Evolutionary conservation across 495 filamentous ascomycete genomes (phyloP), one percentile per base, ranked within the genome.

Genomic region (Clohesyomyces aquaticus): DNA sequence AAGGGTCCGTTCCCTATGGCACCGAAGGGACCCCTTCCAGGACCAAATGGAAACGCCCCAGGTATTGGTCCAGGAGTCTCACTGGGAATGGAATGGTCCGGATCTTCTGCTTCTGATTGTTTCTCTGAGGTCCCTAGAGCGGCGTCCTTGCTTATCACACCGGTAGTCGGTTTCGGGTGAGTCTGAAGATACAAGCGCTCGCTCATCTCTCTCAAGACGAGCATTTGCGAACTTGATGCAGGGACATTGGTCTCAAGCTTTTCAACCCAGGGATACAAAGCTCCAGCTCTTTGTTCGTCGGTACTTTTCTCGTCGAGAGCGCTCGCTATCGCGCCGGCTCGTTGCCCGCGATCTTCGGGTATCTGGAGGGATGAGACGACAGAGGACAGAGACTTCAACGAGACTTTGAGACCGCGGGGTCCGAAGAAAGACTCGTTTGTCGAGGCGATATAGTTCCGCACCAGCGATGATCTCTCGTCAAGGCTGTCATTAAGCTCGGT

Each of bases 391-490:
- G 67, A 63, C 35, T 49, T 3, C 21, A 70, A 12, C 3, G 28
- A 55, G 2, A 67, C 59, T 16, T 32, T 43, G 0, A 71, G 50
- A 12, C 68, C 65, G 10, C 65, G 32, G 0, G 69, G 65, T 2
- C 52, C 61, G 63, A 72, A 72, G 63, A 72, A 72, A 14, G 41
- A 29, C 25, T 57, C 55, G 42, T 72, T 72, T n/a, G 55, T 26
- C 3, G 43, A 23, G 19, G 27, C 27, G 28, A 71, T 57, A 51
- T 67, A 71, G 29, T 55, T 59, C 25, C 19, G n/a, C n/a, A 70
- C 42, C 1, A 65, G 12, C 2, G 47, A 26, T 19, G 55, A 19
- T 18, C 48, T 18, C 3, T 12, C 26, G 10, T 46, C 21, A 12
- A 21, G 25, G 10, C 41, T 25, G 22, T 16, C 10, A 2, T 45